phyloP scores from a whole-genome alignment of 1,284 basidiomycete genomes.

The Coniferiporia sulphurascens region DNA sequence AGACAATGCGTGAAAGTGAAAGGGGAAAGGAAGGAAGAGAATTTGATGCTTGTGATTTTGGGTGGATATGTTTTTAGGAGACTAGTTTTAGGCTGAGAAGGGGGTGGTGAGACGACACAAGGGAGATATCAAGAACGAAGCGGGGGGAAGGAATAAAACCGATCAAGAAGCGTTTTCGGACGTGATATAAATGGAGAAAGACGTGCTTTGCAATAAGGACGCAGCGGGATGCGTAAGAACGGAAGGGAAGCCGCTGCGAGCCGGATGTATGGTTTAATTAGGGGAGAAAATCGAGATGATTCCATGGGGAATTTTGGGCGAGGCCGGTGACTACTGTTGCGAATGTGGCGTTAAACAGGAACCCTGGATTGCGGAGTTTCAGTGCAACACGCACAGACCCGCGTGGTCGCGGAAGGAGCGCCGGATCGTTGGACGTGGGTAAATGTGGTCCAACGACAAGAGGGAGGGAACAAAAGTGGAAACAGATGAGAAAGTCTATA shows the following conservation, averaged over 20 bases:
- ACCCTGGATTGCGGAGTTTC: neutral
- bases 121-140: neutral
- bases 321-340: neutral
- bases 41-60: too few relatives aligned
- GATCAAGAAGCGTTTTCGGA: neutral
- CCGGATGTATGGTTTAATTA: neutral
- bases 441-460: constrained; percentile 7
- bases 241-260: neutral
- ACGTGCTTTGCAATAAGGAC: neutral
- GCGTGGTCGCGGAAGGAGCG: neutral
- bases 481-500: too few relatives aligned
- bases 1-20: too few relatives aligned
- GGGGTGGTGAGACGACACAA: neutral
- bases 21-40: too few relatives aligned
- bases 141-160: neutral
- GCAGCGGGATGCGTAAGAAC: neutral
- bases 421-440: constrained; percentile 1
- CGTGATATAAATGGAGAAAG: neutral
- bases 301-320: neutral
- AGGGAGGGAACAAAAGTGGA: neutral
- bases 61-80: too few relatives aligned
- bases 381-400: neutral
- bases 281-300: neutral
- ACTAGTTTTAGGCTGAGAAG: neutral
- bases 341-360: neutral